These are phyloP conservation scores for Trichosporon sp. DNA, from an alignment of 1,284 basidiomycete genomes.

Conservation along the genomic window DNA sequence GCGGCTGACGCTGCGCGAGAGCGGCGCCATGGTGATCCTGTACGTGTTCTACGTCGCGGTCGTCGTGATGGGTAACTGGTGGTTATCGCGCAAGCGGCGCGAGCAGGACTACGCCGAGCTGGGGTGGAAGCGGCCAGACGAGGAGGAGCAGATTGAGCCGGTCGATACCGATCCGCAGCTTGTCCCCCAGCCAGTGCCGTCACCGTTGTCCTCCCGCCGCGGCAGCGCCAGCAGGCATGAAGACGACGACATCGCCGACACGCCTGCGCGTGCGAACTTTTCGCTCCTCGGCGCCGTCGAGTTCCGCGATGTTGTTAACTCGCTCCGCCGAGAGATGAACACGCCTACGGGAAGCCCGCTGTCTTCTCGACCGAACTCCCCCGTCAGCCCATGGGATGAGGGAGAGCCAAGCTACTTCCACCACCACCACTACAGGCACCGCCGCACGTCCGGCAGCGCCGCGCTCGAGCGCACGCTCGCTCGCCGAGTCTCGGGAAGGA, in stretches of 20 bases:
- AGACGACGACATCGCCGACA: conserved; percentile 23
- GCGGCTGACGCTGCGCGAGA: conserved; percentile 66
- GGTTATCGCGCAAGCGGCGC: conserved; percentile 50
- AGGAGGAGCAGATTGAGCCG: conserved; percentile 1
- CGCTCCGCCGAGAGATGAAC: conserved; percentile 55
- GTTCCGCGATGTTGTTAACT: conserved; percentile 57
- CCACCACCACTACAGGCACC: conserved; percentile 8
- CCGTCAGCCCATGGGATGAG: not conserved
- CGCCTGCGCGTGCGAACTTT: conserved; percentile 15
- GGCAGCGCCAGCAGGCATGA: not conserved
- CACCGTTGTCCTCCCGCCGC: not conserved
- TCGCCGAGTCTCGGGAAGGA: not conserved
- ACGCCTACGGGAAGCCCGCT: conserved; percentile 1
- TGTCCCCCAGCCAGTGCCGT: not conserved
- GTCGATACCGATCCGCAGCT: conserved; percentile 9
- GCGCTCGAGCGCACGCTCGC: not conserved
- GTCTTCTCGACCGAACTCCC: conserved; percentile 7
- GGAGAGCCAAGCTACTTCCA: conserved; percentile 11
- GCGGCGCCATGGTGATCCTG: conserved; percentile 63
- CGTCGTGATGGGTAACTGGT: conserved; percentile 75
- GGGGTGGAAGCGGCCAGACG: conserved; percentile 13
- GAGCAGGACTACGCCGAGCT: conserved; percentile 39
- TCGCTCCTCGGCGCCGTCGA: conserved; percentile 22
- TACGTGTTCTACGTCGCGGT: conserved; percentile 73
- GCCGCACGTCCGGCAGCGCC: not conserved